Evolutionary conservation across 768 basidiomycete species (phyloP), one percentile per base, ranked within the genome.

Genomic region (Cystofilobasidium ferigula): DNA sequence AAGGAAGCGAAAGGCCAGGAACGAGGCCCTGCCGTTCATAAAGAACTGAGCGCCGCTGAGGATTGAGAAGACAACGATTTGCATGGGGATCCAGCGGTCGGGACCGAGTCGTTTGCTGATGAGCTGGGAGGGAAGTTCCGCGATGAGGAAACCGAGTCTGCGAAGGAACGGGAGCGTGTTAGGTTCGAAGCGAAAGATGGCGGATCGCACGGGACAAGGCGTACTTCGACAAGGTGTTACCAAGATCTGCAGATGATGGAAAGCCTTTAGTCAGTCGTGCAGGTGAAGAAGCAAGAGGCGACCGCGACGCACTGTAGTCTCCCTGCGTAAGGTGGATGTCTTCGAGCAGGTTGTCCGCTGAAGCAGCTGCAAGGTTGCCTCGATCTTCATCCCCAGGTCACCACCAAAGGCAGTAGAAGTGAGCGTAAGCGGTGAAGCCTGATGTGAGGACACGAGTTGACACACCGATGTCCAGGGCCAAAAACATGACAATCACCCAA

Each of bases 301-400:
- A 14, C n/a, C 30, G 22, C 12, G 28, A 69, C 70, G 43, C 28
- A 70, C 70, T 43, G 64, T 68, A 70, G 28, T 73, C 62, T 38
- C 64, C 69, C 1, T 71, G 71, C 14, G 69, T 70, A 58, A 73
- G 42, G 16, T 63, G 36, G 14, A 73, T 32, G 57, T 73, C 71
- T 1, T 35, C 51, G 18, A 73, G 61, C 40, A 73, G 36, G 36
- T 69, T 69, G 56, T 73, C 72, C 13, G 72, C 70, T 12, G 70
- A 56, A 1, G 72, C 71, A 36, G 69, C 71, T 36, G 60, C 80
- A 36, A 86, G 78, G 71, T 86, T 86, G 58, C 77, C 78, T 32
- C 85, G 69, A 60, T 76, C 73, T n/a, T n/a, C 10, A 42, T 42
- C 10, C 20, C 20, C 10, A 42, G 40, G 20, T 10, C 10, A 20